A percentile compares a stretch with the other conserved stretches of the same genome.
phyloP scores from a whole-genome alignment of 257 asterid species.

The Pogostemon cablin region DNA sequence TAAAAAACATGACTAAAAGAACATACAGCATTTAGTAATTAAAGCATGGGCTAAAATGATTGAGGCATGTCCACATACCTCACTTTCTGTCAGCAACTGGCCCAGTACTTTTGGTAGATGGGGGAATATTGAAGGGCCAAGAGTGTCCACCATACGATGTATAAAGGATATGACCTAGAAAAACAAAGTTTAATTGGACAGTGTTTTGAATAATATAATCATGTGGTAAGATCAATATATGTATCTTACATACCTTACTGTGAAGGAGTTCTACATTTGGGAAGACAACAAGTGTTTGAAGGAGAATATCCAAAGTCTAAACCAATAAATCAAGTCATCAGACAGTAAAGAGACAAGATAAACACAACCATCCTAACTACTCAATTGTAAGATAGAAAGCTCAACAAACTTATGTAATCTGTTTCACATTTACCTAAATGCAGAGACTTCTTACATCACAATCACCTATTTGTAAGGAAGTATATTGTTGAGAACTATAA shows the following conservation, averaged over 20 bases:
- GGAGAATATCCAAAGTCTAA: slow-evolving; percentile 61
- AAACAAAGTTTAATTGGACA: slow-evolving; percentile 36
- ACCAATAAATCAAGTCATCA: slow-evolving; percentile 33
- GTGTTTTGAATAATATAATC: not conserved
- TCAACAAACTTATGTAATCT: slow-evolving; percentile 18
- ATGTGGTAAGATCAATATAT: slow-evolving; percentile 16
- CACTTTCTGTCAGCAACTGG: slow-evolving; percentile 82
- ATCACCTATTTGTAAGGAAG: slow-evolving; percentile 7
- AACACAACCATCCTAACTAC: slow-evolving; percentile 11
- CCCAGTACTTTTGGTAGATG: slow-evolving; percentile 89
- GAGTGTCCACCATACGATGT: slow-evolving; percentile 96
- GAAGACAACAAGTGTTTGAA: slow-evolving; percentile 79
- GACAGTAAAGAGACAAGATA: not conserved
- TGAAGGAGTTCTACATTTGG: slow-evolving; percentile 80
- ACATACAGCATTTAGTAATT: not conserved
- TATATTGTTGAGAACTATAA: not conserved
- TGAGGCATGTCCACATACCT: slow-evolving; percentile 53
- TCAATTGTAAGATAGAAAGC: not conserved
- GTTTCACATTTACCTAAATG: slow-evolving; percentile 7
- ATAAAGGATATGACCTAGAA: slow-evolving; percentile 81
- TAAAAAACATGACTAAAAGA: not conserved
- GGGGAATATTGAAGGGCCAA: slow-evolving; percentile 87
- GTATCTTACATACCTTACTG: slow-evolving; percentile 62
- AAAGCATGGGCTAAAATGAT: not conserved
- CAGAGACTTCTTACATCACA: not conserved